Percentiles rank a stretch among this genome's conserved stretches.
phyloP scores from a whole-genome alignment of 805 yeast genomes.

The Brettanomyces naardenensis region DNA sequence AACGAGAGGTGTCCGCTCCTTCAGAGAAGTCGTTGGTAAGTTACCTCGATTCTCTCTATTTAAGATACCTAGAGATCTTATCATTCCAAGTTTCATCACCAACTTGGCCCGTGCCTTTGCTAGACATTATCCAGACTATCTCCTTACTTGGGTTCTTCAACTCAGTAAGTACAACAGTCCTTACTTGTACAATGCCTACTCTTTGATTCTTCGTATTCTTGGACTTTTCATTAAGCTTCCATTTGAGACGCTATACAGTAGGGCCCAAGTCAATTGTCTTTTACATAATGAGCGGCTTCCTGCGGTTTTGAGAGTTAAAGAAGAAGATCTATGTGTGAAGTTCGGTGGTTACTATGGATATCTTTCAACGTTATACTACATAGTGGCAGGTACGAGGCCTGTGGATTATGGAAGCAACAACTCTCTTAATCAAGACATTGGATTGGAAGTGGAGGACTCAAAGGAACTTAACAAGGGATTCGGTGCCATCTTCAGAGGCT shows the following conservation, averaged over 20 bases:
- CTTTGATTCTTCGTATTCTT: slow-evolving; percentile 50
- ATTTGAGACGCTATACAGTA: slow-evolving; percentile 73
- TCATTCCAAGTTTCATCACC: slow-evolving; percentile 51
- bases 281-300: slow-evolving; percentile 30
- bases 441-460: slow-evolving; percentile 23
- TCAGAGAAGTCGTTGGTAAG: slow-evolving; percentile 55
- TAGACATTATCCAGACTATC: slow-evolving; percentile 37
- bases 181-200: slow-evolving; percentile 45
- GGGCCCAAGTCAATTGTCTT: slow-evolving; percentile 72
- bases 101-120: slow-evolving; percentile 22
- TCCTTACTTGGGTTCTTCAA: slow-evolving; percentile 52
- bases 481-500: slow-evolving; percentile 68
- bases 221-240: slow-evolving; percentile 79
- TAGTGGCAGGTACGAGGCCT: slow-evolving; percentile 30
- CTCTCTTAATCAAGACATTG: slow-evolving; percentile 14
- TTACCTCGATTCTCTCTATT: slow-evolving; percentile 37
- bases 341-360: slow-evolving; percentile 51
- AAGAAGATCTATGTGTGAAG: slow-evolving; percentile 48
- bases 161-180: slow-evolving; percentile 64
- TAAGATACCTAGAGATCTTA: slow-evolving; percentile 44
- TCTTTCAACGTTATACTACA: slow-evolving; percentile 43
- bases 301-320: slow-evolving; percentile 34
- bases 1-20: slow-evolving; percentile 46
- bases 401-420: slow-evolving; percentile 17
- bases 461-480: slow-evolving; percentile 37